phyloP scores from a whole-genome alignment of 1,139 yeast genomes.

The Tardiomyces depauwii region DNA sequence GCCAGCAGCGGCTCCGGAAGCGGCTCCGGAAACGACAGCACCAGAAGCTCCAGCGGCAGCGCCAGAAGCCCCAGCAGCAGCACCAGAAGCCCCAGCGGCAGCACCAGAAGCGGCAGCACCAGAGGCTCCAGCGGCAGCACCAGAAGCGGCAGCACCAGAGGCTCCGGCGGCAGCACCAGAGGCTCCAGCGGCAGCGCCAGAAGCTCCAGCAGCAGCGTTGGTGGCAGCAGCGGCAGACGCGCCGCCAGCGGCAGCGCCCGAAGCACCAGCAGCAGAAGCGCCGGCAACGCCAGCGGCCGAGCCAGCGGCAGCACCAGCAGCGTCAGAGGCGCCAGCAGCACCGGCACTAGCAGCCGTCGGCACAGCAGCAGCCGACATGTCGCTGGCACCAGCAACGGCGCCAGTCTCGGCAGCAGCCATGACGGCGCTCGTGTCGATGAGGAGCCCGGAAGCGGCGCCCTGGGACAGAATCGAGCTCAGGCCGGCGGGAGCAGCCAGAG shows the following conservation, averaged over 20 bases:
- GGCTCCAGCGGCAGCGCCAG: constrained; percentile 2
- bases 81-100: constrained; percentile 4
- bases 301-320: neutral
- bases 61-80: constrained; percentile 5
- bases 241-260: neutral
- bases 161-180: constrained; percentile 4
- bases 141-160: constrained; percentile 4
- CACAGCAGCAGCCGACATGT: neutral
- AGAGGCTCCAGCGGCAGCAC: neutral
- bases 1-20: too few species aligned
- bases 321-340: constrained; percentile 1
- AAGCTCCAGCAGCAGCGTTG: neutral
- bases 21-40: neutral
- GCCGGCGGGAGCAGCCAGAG: neutral
- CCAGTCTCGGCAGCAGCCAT: neutral
- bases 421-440: neutral
- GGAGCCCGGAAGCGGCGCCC: neutral
- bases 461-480: neutral
- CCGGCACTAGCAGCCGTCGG: constrained; percentile 3
- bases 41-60: constrained; percentile 4
- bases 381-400: neutral
- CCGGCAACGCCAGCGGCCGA: neutral
- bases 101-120: too few species aligned
- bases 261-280: neutral
- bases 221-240: neutral